Evolutionary conservation across 208 protist species (phyloP).

Genomic region (Jaenimonas drosophilae): DNA sequence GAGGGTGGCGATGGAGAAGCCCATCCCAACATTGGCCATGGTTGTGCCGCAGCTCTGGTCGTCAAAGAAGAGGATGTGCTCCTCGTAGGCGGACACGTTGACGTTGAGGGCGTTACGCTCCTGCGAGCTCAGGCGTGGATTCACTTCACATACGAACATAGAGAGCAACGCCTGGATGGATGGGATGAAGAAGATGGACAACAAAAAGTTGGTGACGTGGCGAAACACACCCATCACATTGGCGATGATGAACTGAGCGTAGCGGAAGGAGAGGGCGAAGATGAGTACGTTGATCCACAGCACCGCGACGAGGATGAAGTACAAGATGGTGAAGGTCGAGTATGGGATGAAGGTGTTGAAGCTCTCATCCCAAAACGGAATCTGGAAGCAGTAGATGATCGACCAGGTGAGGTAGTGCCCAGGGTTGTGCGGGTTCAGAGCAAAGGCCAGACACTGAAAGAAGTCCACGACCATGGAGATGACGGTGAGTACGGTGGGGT

Average conservation of each 20-base stretch:
- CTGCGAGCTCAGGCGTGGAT: not conserved
- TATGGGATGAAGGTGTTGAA: constrained; percentile 7
- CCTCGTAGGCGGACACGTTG: not conserved
- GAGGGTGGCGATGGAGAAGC: constrained; percentile 5
- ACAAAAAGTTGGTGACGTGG: constrained; percentile 5
- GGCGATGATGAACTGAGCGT: not conserved
- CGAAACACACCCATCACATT: not conserved
- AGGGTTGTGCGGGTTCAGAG: constrained; percentile 10
- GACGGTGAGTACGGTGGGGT: not conserved
- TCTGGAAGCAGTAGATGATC: constrained; percentile 7
- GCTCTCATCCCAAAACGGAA: constrained; percentile 6
- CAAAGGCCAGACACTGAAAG: constrained; percentile 5
- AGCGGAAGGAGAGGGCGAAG: not conserved
- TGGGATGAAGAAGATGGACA: constrained; percentile 11
- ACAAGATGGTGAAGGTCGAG: constrained; percentile 2
- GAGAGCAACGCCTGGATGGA: constrained; percentile 9
- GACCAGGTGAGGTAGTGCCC: constrained; percentile 4
- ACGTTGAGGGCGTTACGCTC: not conserved
- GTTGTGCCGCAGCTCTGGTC: constrained; percentile 2
- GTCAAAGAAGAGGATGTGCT: constrained; percentile 7
- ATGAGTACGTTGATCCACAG: constrained; percentile 1
- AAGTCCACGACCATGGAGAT: constrained; percentile 5
- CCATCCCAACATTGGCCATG: not conserved
- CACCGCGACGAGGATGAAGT: constrained; percentile 2
- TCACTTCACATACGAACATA: constrained; percentile 4